Conservation (phyloP, 164 flowering plant species). For the Macadamia integrifolia region DNA sequence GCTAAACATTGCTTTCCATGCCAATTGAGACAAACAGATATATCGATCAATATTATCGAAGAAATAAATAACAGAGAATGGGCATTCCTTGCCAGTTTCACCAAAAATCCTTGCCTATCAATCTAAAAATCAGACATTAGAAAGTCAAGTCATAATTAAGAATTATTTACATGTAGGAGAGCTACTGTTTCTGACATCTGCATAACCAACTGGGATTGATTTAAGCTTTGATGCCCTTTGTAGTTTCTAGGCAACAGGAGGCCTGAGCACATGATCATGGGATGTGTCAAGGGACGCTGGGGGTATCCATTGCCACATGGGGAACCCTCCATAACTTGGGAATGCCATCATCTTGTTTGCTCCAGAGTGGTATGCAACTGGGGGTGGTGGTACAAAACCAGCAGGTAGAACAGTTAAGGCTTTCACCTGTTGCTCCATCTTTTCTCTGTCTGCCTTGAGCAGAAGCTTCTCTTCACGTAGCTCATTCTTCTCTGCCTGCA, state of each 20-base stretch:
- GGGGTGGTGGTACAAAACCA: constrained; percentile 47
- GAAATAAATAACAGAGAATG: not conserved
- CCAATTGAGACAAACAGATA: not conserved
- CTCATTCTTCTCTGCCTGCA: constrained; percentile 25
- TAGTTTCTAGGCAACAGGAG: constrained; percentile 63
- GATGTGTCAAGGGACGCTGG: constrained; percentile 57
- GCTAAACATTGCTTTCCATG: not conserved
- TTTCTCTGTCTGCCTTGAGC: constrained; percentile 55
- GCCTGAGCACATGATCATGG: constrained; percentile 70
- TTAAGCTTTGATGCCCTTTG: not conserved
- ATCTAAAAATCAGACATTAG: constrained; percentile 8
- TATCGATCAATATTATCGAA: constrained; percentile 2
- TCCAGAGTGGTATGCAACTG: constrained; percentile 43
- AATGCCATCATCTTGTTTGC: constrained; percentile 55
- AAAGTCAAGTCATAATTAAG: not conserved
- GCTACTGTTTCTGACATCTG: not conserved
- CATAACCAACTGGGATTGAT: constrained; percentile 7
- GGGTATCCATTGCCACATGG: constrained; percentile 80
- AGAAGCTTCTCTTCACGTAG: constrained; percentile 22
- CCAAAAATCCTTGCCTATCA: not conserved
- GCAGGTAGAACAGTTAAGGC: constrained; percentile 29
- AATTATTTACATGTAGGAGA: constrained; percentile 17
- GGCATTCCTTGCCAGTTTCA: not conserved
- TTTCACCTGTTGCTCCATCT: constrained; percentile 63
- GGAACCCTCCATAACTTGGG: constrained; percentile 57